These are phyloP conservation scores for Malassezia yamatoensis DNA, from an alignment of 1,284 basidiomycete species.

Conservation along the genomic window DNA sequence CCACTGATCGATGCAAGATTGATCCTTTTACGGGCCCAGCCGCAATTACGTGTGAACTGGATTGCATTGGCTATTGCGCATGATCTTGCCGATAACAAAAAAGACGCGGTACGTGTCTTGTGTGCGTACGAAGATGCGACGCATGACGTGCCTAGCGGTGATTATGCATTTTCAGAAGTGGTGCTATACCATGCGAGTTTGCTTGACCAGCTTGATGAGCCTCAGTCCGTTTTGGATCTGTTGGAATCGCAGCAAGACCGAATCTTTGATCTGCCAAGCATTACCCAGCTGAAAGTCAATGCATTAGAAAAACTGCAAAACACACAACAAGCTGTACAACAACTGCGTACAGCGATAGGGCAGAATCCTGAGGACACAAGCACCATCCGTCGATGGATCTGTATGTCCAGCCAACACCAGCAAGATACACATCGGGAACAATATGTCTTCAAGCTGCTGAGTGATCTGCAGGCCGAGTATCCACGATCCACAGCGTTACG, in stretches of 20 bases:
- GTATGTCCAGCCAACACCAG: slow-evolving; percentile 54
- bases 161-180: slow-evolving; percentile 68
- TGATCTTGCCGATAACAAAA: slow-evolving; percentile 66
- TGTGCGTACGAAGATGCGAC: slow-evolving; percentile 53
- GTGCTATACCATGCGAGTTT: slow-evolving; percentile 70
- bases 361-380: slow-evolving; percentile 74
- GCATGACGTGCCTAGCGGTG: slow-evolving; percentile 30
- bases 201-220: slow-evolving; percentile 62
- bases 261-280: slow-evolving; percentile 47
- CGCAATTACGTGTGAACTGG: slow-evolving; percentile 81
- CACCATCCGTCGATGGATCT: slow-evolving; percentile 57
- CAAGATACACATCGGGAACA: slow-evolving; percentile 11
- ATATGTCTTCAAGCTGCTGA: slow-evolving; percentile 15
- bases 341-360: slow-evolving; percentile 70
- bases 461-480: slow-evolving; percentile 21
- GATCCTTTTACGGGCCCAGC: slow-evolving; percentile 68
- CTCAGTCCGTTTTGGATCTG: slow-evolving; percentile 49
- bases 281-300: slow-evolving; percentile 21
- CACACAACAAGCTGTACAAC: slow-evolving; percentile 61
- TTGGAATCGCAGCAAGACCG: slow-evolving; percentile 18
- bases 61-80: slow-evolving; percentile 77
- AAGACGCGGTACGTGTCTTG: slow-evolving; percentile 64
- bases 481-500: slow-evolving; percentile 34
- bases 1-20: slow-evolving; percentile 72
- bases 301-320: slow-evolving; percentile 57